These are phyloP conservation scores for Benincasa hispida DNA, from an alignment of 306 rosid species.

Conservation along the genomic window DNA sequence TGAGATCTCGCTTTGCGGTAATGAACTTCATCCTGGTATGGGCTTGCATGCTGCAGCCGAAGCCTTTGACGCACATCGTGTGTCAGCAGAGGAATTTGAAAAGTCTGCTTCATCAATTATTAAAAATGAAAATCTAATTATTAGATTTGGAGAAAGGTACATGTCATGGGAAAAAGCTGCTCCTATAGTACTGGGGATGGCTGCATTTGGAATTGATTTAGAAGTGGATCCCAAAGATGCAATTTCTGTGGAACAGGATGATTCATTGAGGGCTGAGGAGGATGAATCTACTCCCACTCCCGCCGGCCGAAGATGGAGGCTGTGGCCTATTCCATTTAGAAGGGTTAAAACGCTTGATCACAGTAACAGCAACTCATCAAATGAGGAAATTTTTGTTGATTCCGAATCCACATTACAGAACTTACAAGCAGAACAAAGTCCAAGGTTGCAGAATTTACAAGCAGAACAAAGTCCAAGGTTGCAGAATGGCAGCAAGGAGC, in stretches of 20 bases:
- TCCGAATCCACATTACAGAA: conserved; percentile 50
- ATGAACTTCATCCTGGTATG: conserved; percentile 62
- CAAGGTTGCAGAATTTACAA: conserved; percentile 24
- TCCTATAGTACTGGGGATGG: conserved; percentile 64
- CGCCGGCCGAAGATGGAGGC: conserved; percentile 77
- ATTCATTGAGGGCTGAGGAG: conserved; percentile 28
- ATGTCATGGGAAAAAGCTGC: conserved; percentile 85
- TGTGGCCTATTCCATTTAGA: conserved; percentile 86
- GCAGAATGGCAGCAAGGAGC: conserved; percentile 14
- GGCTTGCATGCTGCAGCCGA: conserved; percentile 66
- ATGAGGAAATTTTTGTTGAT: conserved; percentile 80
- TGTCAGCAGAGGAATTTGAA: conserved; percentile 47
- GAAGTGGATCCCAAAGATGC: conserved; percentile 52
- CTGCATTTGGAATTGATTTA: conserved; percentile 59
- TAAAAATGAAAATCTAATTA: conserved; percentile 56
- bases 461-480: conserved; percentile 24
- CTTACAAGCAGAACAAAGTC: conserved; percentile 18
- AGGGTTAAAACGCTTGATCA: conserved; percentile 80
- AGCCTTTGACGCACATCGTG: conserved; percentile 49
- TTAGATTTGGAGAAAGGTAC: conserved; percentile 56
- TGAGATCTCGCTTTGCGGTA: conserved; percentile 82
- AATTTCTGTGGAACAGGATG: conserved; percentile 61
- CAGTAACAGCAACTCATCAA: conserved; percentile 41
- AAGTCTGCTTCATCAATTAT: conserved; percentile 46
- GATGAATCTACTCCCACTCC: conserved; percentile 40